A percentile compares a stretch with the other conserved stretches of the same genome.
Evolutionary conservation across 1,139 yeast genomes (phyloP).

Genomic region (Hyphopichia khmerensis): DNA sequence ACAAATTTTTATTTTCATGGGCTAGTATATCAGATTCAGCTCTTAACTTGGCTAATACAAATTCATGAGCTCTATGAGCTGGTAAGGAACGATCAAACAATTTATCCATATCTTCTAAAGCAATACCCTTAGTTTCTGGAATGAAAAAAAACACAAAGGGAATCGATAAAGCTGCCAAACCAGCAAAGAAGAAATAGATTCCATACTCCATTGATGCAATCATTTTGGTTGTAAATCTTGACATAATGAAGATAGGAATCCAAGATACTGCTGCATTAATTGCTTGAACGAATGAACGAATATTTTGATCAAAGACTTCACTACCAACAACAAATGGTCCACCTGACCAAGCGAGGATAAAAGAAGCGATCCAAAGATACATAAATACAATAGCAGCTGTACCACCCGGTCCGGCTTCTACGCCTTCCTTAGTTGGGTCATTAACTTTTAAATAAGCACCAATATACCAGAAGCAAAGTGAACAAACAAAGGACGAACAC

Average conservation of each 20-base stretch:
- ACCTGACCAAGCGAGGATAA: slow-evolving; percentile 45
- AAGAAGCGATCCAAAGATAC: slow-evolving; percentile 46
- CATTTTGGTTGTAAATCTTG: slow-evolving; percentile 38
- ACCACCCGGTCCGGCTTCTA: slow-evolving; percentile 42
- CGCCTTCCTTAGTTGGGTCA: slow-evolving; percentile 38
- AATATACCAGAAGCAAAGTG: slow-evolving; percentile 44
- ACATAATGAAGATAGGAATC: slow-evolving; percentile 44
- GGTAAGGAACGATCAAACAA: slow-evolving; percentile 29
- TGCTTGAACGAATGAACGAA: slow-evolving; percentile 43
- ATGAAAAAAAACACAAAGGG: slow-evolving; percentile 37
- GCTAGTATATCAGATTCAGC: slow-evolving; percentile 12
- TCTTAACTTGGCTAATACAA: slow-evolving; percentile 21
- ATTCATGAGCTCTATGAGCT: slow-evolving; percentile 28
- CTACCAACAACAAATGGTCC: slow-evolving; percentile 46
- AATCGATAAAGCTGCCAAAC: slow-evolving; percentile 28
- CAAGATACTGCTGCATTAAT: slow-evolving; percentile 44
- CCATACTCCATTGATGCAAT: slow-evolving; percentile 40
- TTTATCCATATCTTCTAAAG: slow-evolving; percentile 46
- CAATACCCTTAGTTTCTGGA: slow-evolving; percentile 43
- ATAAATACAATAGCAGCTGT: slow-evolving; percentile 43
- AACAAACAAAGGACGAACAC: slow-evolving; percentile 35
- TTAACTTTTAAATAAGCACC: slow-evolving; percentile 39
- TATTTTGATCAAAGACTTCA: slow-evolving; percentile 43
- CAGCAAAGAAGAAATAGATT: slow-evolving; percentile 41
- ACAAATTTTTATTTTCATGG: slow-evolving; percentile 14